Percentiles rank a stretch among this genome's conserved stretches.
These are phyloP conservation scores for Stagonosporopsis cucurbitacearum DNA, from an alignment of 2,329 filamentous ascomycete species.

Conservation along the genomic window DNA sequence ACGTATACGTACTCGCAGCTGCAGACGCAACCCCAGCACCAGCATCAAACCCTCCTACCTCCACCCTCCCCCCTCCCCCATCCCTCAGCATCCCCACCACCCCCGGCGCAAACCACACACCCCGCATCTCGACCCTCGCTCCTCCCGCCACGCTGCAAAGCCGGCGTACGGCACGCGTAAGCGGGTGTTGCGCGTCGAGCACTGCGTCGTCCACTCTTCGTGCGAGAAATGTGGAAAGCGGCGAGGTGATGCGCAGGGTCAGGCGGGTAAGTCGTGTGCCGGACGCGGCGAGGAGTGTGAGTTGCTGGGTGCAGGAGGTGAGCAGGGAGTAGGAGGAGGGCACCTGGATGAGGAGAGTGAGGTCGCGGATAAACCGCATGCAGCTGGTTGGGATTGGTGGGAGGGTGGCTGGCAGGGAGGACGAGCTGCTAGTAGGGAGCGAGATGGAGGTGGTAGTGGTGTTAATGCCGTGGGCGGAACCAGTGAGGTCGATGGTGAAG, in stretches of 20 bases:
- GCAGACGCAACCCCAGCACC: too few relatives aligned
- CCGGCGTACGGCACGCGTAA: background rate
- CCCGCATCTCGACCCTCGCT: background rate
- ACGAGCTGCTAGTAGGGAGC: too few relatives aligned
- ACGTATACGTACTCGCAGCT: too few relatives aligned
- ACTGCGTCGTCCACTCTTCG: background rate
- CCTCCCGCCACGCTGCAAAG: background rate
- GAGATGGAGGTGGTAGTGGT: too few relatives aligned
- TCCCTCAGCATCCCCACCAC: background rate
- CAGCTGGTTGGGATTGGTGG: slow-evolving; percentile 2
- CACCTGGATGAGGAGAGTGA: background rate
- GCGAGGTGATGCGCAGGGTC: background rate
- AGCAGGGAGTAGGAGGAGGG: background rate
- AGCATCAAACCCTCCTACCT: background rate
- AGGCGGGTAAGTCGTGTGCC: background rate
- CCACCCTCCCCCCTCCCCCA: background rate
- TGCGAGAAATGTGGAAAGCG: background rate
- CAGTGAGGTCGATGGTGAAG: slow-evolving; percentile 22
- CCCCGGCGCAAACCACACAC: slow-evolving; percentile 5
- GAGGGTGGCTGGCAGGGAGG: background rate
- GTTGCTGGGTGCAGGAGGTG: too few relatives aligned
- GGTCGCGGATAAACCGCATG: background rate
- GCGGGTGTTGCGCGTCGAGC: background rate
- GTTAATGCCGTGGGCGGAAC: too few relatives aligned
- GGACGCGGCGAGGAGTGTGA: too few relatives aligned